A percentile compares a stretch with the other conserved stretches of the same genome.
Conservation (phyloP, 768 basidiomycete species). For the Leccinum disarticulatum region DNA sequence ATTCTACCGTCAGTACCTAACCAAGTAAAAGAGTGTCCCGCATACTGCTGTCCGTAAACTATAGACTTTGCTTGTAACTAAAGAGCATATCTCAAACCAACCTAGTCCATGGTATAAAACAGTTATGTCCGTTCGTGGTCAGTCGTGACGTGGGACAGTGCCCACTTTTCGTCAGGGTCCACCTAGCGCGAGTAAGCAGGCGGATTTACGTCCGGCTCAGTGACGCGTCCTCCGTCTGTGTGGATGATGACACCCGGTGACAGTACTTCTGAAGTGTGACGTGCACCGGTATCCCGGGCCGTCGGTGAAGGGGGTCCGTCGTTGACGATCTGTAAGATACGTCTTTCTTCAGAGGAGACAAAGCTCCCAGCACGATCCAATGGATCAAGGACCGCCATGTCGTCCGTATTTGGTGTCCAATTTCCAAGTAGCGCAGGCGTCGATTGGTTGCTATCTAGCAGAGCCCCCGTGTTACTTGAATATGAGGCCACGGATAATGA, state of each 20-base stretch:
- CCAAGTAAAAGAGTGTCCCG: constrained; percentile 6
- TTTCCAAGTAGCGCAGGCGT: constrained; percentile 2
- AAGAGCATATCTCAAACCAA: constrained; percentile 2
- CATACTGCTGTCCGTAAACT: constrained; percentile 19
- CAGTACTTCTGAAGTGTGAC: not conserved
- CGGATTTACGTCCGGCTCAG: constrained; percentile 10
- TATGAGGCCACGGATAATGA: constrained; percentile 25
- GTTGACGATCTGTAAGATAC: constrained; percentile 30
- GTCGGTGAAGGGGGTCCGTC: constrained; percentile 23
- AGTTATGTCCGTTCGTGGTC: constrained; percentile 2
- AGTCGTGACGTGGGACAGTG: constrained; percentile 12
- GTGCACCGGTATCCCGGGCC: constrained; percentile 1
- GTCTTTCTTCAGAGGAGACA: constrained; percentile 20
- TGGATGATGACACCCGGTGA: constrained; percentile 24
- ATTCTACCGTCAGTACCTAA: constrained; percentile 1
- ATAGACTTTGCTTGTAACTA: constrained; percentile 6
- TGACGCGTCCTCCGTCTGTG: constrained; percentile 25
- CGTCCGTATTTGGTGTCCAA: constrained; percentile 25
- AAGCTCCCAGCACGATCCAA: constrained; percentile 24
- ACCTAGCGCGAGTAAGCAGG: constrained; percentile 27
- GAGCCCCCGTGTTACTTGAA: constrained; percentile 11
- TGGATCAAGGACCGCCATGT: constrained; percentile 16
- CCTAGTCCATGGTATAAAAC: constrained; percentile 11
- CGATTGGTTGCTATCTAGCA: constrained; percentile 2
- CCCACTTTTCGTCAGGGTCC: constrained; percentile 5